These are phyloP conservation scores for Ceratocystiopsis sp. DNA, from an alignment of 2,329 filamentous ascomycete genomes.

Conservation along the genomic window DNA sequence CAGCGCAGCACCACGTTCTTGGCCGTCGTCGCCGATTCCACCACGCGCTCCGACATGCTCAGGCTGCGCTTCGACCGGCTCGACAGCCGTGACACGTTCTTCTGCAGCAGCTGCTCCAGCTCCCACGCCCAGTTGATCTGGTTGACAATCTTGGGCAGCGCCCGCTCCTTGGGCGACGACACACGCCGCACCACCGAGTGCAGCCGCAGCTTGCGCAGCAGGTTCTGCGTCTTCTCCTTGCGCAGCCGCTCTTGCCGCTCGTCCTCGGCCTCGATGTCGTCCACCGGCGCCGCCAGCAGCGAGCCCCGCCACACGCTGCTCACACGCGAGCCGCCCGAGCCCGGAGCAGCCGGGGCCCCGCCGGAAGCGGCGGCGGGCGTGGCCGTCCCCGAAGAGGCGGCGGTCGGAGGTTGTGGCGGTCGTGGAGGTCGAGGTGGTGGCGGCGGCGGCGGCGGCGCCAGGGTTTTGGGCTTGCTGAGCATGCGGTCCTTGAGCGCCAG, in stretches of 20 bases:
- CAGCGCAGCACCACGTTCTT: conserved; percentile 56
- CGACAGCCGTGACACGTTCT: conserved; percentile 74
- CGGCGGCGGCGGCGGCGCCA: too few relatives aligned
- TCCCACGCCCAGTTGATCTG: conserved; percentile 96
- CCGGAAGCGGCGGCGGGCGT: conserved; percentile 1
- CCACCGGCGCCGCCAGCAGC: conserved; percentile 14
- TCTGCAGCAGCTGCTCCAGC: conserved; percentile 68
- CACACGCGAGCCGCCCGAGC: conserved; percentile 1
- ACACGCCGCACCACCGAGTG: conserved; percentile 69
- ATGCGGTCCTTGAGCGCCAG: conserved; percentile 66
- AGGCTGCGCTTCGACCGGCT: conserved; percentile 65
- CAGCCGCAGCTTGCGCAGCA: conserved; percentile 74
- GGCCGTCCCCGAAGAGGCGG: too few relatives aligned
- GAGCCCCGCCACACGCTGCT: too few relatives aligned
- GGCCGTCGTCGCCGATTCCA: conserved; percentile 78
- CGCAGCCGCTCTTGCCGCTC: conserved; percentile 42
- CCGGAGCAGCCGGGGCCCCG: neutral
- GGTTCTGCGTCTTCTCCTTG: conserved; percentile 42
- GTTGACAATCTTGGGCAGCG: conserved; percentile 65
- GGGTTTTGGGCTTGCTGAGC: too few relatives aligned
- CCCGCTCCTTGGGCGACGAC: conserved; percentile 66
- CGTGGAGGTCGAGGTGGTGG: too few relatives aligned
- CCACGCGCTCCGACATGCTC: conserved; percentile 86
- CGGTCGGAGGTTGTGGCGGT: too few relatives aligned
- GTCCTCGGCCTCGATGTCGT: conserved; percentile 53